A percentile compares a stretch with the other conserved stretches of the same genome.
These are phyloP conservation scores for Paraphysoderma sedebokerense DNA, from an alignment of 371 early-diverging fungal genomes.

Conservation along the genomic window DNA sequence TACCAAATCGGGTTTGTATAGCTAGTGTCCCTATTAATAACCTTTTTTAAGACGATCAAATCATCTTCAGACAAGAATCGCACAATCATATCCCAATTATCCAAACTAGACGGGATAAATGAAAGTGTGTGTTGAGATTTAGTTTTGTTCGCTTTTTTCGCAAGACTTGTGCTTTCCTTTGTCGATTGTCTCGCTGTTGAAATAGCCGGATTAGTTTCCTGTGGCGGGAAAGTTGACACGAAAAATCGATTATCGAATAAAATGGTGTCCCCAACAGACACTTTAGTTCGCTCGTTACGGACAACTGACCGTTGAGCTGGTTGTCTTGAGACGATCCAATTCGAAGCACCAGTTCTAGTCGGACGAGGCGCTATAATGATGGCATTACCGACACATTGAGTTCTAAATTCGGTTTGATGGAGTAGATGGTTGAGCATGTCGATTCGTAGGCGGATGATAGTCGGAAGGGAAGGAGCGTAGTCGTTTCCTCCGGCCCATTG, in stretches of 20 bases:
- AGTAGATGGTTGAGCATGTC: not conserved
- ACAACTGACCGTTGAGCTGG: not conserved
- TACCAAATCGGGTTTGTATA: not conserved
- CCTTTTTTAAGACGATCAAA: too few species aligned
- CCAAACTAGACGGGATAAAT: too few species aligned
- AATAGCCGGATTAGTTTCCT: too few species aligned
- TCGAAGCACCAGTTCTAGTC: not conserved
- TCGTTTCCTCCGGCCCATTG: too few species aligned
- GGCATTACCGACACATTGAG: not conserved
- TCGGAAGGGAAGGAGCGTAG: not conserved
- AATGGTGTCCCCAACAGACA: not conserved
- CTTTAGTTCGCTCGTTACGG: not conserved
- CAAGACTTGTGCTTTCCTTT: too few species aligned
- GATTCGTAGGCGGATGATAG: not conserved
- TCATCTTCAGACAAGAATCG: too few species aligned
- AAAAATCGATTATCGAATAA: not conserved
- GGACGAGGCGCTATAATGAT: not conserved
- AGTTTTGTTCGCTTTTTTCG: too few species aligned
- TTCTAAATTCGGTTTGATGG: not conserved
- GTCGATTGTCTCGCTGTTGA: too few species aligned
- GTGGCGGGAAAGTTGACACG: too few species aligned
- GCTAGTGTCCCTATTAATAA: too few species aligned
- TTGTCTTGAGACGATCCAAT: not conserved
- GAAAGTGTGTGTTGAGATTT: too few species aligned
- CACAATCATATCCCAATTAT: too few species aligned